Base-by-base conservation (phyloP, 306 rosid species). In the Hippophae gyantsensis region DNA sequence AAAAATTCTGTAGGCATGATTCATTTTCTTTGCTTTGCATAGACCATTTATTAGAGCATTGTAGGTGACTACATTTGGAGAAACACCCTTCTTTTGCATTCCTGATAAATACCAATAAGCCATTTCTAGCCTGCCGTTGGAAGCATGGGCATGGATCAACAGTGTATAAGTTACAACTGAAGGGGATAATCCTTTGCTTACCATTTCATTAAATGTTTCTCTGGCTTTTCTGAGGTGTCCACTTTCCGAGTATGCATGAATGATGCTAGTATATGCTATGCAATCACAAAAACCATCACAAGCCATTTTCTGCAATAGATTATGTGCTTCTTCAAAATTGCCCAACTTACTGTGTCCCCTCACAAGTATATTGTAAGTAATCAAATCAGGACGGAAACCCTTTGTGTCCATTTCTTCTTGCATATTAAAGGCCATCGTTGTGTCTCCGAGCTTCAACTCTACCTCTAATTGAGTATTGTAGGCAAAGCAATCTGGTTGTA, bases 131-230 rank as follows among this genome's bases (percentile, higher is more conserved):
- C 71, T 81, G 54, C 86, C 90, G 62, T 56, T 71, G 43, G 59
- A 67, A 8, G 90, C 94, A 77, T 81, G 75, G 0, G 83, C 76
- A 70, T 85, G 94, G 60, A 89, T 83, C 74, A 89, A 65, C 56
- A 83, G 79, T 9, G 94, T 81, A 68, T 85, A 89, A 27, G 97
- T 89, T 60, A 89, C 89, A 62, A 89, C 86, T 1, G 97, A 79
- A 58, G 90, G 97, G 40, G 51, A 63, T 61, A 85, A 57, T 10
- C 83, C 89, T 69, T 72, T 79, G 72, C 78, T 66, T 68, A 75
- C 56, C 97, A 85, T 89, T 66, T 81, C 84, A 59, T 70, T 11
- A 69, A 83, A 83, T 64, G 76, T 38, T 68, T 56, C 68, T 70
- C 78, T 79, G 50, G 90, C 97, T 76, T 76, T 76, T 78, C 52